Conservation (phyloP, 176 grass and related monocot genomes). For the Eragrostis curvula region DNA sequence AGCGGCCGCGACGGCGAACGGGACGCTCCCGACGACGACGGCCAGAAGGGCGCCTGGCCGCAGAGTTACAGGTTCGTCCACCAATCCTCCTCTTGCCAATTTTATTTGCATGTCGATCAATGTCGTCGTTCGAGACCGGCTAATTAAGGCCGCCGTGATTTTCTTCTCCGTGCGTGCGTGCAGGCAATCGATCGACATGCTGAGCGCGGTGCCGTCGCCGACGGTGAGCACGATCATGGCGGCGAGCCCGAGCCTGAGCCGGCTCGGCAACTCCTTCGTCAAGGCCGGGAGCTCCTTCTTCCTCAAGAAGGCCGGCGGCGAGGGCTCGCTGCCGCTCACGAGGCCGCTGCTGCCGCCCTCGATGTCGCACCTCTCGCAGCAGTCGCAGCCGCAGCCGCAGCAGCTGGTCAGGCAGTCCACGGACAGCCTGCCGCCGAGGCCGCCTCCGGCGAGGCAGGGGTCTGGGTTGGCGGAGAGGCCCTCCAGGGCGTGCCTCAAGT, state of each 20-base stretch:
- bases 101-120: neutral
- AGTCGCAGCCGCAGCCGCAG: neutral
- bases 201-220: conserved; percentile 62
- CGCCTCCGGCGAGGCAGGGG: neutral
- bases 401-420: conserved; percentile 5
- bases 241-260: conserved; percentile 55
- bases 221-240: conserved; percentile 49
- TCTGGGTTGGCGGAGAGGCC: conserved; percentile 5
- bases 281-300: conserved; percentile 56
- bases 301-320: conserved; percentile 28
- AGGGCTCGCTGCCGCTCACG: conserved; percentile 39
- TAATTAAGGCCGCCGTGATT: too few species aligned
- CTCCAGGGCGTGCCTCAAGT: conserved; percentile 46
- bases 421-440: conserved; percentile 21
- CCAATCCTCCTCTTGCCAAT: neutral
- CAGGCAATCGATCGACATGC: conserved; percentile 74
- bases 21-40: neutral
- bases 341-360: conserved; percentile 48
- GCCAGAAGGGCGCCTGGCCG: conserved; percentile 53
- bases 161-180: neutral
- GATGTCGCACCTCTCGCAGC: conserved; percentile 21
- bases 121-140: neutral
- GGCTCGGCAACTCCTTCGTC: conserved; percentile 39
- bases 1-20: neutral
- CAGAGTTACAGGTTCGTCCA: conserved; percentile 65